phyloP scores from a whole-genome alignment of 2,329 filamentous ascomycete genomes.

The Pseudogymnoascus sp. region DNA sequence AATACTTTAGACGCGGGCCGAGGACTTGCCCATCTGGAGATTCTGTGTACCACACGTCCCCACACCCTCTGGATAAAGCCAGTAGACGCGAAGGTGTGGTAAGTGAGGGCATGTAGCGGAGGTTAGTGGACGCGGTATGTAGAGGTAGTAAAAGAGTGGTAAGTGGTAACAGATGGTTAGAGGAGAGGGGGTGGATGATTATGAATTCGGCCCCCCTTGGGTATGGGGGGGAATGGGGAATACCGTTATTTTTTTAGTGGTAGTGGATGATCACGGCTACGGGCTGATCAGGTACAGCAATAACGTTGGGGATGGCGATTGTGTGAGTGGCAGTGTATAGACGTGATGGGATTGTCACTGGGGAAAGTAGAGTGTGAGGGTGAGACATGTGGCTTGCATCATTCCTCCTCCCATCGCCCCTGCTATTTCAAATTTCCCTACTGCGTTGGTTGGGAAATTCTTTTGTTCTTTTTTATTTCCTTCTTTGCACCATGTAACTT shows the following conservation, averaged over 20 bases:
- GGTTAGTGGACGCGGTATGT: background rate
- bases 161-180: background rate
- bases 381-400: background rate
- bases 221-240: background rate
- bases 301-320: background rate
- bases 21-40: background rate
- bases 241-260: background rate
- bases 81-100: background rate
- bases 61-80: background rate
- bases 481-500: background rate
- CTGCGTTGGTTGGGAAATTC: background rate
- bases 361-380: background rate
- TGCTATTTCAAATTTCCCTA: background rate
- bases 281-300: background rate
- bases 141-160: no score
- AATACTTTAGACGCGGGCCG: conserved; percentile 4
- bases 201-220: background rate
- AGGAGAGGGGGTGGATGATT: background rate
- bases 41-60: background rate
- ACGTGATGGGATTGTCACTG: background rate
- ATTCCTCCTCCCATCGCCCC: background rate
- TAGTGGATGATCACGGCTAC: background rate
- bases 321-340: background rate
- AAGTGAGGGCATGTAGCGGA: background rate
- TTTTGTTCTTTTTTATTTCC: background rate